These are phyloP conservation scores for Serendipita vermifera DNA, from an alignment of 768 basidiomycete genomes.

Conservation along the genomic window DNA sequence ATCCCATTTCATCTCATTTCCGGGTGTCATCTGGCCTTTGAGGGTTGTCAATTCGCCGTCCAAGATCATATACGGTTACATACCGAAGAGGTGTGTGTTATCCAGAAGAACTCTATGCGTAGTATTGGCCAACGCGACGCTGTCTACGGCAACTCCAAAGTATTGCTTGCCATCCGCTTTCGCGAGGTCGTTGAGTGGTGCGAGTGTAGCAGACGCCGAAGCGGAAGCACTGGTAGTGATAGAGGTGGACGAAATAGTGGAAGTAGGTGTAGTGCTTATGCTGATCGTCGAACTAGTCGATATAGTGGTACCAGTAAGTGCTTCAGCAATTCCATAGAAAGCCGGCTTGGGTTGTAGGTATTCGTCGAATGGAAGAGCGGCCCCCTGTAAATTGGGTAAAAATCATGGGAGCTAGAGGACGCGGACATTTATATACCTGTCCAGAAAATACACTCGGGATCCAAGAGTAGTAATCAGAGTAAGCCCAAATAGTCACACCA, in stretches of 20 bases:
- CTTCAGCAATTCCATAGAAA: conserved; percentile 34
- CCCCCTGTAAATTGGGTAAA: conserved; percentile 20
- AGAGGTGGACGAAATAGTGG: background rate
- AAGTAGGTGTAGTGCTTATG: background rate
- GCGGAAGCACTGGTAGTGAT: background rate
- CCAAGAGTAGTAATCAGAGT: conserved; percentile 31
- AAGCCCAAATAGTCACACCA: conserved; percentile 31
- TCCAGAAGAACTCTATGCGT: conserved; percentile 30
- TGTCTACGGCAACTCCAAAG: conserved; percentile 40
- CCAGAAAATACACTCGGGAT: conserved; percentile 25
- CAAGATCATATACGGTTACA: background rate
- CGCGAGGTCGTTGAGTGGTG: conserved; percentile 2
- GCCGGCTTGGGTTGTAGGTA: conserved; percentile 34
- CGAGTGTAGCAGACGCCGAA: background rate
- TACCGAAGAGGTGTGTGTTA: conserved; percentile 29
- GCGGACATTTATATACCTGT: no score
- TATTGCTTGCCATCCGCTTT: conserved; percentile 18
- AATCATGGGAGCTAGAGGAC: background rate
- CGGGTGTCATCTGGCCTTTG: conserved; percentile 32
- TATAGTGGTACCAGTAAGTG: conserved; percentile 12
- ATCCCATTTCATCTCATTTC: conserved; percentile 46
- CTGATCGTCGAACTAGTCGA: background rate
- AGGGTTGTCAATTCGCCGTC: background rate
- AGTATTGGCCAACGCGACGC: conserved; percentile 32
- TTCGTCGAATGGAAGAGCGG: conserved; percentile 24